Evolutionary conservation across 768 basidiomycete genomes (phyloP).

Genomic region (Cubamyces lactineus): DNA sequence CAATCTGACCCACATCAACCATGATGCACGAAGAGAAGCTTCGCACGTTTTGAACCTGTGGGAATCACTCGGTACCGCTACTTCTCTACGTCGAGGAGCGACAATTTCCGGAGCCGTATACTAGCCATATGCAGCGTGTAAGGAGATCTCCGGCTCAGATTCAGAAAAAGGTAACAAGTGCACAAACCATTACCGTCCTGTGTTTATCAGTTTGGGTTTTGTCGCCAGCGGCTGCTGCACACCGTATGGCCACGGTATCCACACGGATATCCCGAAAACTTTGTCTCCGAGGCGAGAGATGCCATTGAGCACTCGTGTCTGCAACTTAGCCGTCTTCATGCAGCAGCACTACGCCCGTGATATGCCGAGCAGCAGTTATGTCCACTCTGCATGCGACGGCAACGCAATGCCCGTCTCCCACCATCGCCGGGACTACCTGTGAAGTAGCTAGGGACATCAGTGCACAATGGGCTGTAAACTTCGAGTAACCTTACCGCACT

Average conservation of each 20-base stretch:
- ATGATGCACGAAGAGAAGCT: too few relatives aligned
- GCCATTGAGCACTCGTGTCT: neutral
- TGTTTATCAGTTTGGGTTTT: neutral
- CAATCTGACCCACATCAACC: too few relatives aligned
- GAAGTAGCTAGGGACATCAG: too few relatives aligned
- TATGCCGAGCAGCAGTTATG: neutral
- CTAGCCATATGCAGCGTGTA: neutral
- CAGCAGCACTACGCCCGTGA: neutral
- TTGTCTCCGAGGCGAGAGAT: neutral
- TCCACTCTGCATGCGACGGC: too few relatives aligned
- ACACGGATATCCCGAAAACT: neutral
- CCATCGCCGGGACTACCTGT: neutral
- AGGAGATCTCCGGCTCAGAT: conserved; percentile 8
- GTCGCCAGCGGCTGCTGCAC: neutral
- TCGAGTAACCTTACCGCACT: neutral
- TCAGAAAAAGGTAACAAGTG: neutral
- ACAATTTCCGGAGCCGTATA: neutral
- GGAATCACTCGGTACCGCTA: neutral
- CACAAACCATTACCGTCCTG: too few relatives aligned
- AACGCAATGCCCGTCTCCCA: too few relatives aligned
- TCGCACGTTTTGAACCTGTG: too few relatives aligned
- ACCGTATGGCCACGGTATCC: conserved; percentile 3
- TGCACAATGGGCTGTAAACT: too few relatives aligned
- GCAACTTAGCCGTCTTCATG: too few relatives aligned
- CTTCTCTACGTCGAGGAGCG: neutral